Base-by-base conservation (phyloP, 352 stramenopile species). In the Pythium angustatum region DNA sequence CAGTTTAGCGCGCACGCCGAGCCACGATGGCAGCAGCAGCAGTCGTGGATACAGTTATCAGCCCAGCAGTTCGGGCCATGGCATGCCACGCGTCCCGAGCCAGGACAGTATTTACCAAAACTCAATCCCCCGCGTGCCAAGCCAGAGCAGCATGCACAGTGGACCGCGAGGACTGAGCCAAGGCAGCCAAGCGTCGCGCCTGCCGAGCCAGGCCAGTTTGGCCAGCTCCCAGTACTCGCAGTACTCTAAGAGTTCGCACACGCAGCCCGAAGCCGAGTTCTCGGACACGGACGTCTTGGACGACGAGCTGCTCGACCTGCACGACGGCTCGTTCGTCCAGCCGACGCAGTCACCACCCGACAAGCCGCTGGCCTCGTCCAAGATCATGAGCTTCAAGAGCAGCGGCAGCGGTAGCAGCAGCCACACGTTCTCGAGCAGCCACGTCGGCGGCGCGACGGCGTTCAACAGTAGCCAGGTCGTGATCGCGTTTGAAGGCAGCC, bases 211-310 rank as follows among this genome's bases (percentile, higher is more conserved):
- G 2, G 31, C 60, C 2, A 68, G 52, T 34, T 41, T 62, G 34
- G 38, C n/a, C 17, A 68, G 51, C 26, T 62, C 52, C 10, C 34
- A 57, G 6, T 19, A 47, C 26, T 62, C 52, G 19, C 34, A 57
- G 6, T 19, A 47, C 5, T 61, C 53, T 4, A 68, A 68, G 34
- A 56, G 45, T n/a, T 70, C 69, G 9, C 30, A 71, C 47, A 67
- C 66, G 19, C 61, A 69, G 40, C 58, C 67, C 19, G 70, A 77
- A 19, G 63, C 63, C 49, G 64, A 71, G 33, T 58, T 68, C 31
- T 77, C 66, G 22, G 66, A 77, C 28, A 66, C 69, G 8, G 66
- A 77, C 1, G 53, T 55, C 31, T 50, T 63, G 27, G 51, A 62
- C 15, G 55, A 75, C 48, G 58, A 75, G 12, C 5, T 70, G 15